A percentile compares a stretch with the other conserved stretches of the same genome.
Evolutionary conservation across 2,329 filamentous ascomycete genomes (phyloP).

Genomic region (Saccharata proteae): DNA sequence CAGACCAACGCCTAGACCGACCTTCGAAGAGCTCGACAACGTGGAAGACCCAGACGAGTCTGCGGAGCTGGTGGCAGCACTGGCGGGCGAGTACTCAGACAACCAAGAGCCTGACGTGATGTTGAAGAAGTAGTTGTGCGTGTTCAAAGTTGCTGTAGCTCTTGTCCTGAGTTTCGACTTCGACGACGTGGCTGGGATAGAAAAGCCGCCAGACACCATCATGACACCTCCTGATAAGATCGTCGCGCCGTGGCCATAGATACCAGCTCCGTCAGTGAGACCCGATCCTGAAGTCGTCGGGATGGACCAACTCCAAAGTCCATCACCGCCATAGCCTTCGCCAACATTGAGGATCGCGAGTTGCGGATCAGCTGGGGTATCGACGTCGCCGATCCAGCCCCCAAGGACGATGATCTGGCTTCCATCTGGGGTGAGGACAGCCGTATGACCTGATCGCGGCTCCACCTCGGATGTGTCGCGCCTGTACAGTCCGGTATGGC

Average conservation of each 20-base stretch:
- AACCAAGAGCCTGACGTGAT: constrained; percentile 48
- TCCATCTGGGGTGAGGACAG: constrained; percentile 69
- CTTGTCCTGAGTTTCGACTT: constrained; percentile 26
- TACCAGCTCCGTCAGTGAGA: constrained; percentile 31
- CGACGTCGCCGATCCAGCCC: constrained; percentile 81
- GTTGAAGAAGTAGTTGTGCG: constrained; percentile 47
- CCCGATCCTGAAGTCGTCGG: constrained; percentile 39
- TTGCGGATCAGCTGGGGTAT: constrained; percentile 67
- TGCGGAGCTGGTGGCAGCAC: constrained; percentile 10
- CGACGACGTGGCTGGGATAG: constrained; percentile 30
- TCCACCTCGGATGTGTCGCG: constrained; percentile 47
- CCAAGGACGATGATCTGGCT: constrained; percentile 67
- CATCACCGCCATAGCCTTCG: constrained; percentile 51
- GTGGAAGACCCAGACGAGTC: constrained; percentile 23
- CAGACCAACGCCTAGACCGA: constrained; percentile 33
- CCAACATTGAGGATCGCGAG: constrained; percentile 66
- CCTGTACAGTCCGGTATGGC: constrained; percentile 45
- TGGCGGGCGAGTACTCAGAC: constrained; percentile 40
- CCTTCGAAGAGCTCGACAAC: constrained; percentile 33
- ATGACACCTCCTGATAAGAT: constrained; percentile 51
- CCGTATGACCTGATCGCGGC: constrained; percentile 78
- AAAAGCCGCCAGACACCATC: constrained; percentile 49
- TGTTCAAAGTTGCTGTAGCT: constrained; percentile 25
- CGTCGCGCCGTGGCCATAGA: constrained; percentile 50
- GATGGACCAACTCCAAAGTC: constrained; percentile 58